Conservation (phyloP, 2,329 filamentous ascomycete species). For the Cladophialophora immunda region DNA sequence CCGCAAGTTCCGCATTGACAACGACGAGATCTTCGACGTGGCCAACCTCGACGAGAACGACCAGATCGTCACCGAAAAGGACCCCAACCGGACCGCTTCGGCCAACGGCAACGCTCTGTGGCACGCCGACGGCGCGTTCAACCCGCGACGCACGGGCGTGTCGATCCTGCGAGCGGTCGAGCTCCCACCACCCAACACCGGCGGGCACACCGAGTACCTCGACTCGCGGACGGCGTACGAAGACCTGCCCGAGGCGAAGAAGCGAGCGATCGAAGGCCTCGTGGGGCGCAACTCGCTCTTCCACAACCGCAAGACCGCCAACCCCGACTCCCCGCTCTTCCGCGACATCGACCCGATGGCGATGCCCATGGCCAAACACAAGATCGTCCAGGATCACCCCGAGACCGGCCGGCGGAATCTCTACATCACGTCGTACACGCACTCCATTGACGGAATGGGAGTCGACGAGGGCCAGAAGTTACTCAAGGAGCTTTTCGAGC, state of each 20-base stretch:
- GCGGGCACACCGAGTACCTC: slow-evolving; percentile 18
- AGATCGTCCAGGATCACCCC: slow-evolving; percentile 12
- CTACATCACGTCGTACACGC: slow-evolving; percentile 18
- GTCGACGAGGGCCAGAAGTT: slow-evolving; percentile 9
- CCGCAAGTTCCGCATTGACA: neutral
- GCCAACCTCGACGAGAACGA: slow-evolving; percentile 15
- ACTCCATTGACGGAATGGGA: slow-evolving; percentile 18
- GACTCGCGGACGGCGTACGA: slow-evolving; percentile 22
- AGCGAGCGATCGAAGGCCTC: slow-evolving; percentile 13
- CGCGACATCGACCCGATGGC: slow-evolving; percentile 11
- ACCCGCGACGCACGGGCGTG: slow-evolving; percentile 10
- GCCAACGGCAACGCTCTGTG: slow-evolving; percentile 16
- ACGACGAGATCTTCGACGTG: slow-evolving; percentile 24
- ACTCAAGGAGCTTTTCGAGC: slow-evolving; percentile 7
- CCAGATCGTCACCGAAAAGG: slow-evolving; percentile 1
- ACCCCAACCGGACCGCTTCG: slow-evolving; percentile 3
- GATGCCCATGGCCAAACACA: slow-evolving; percentile 7
- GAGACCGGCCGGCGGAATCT: slow-evolving; percentile 21
- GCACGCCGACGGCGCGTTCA: slow-evolving; percentile 12
- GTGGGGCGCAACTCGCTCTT: slow-evolving; percentile 16
- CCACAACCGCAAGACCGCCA: slow-evolving; percentile 22
- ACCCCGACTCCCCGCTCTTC: slow-evolving; percentile 15
- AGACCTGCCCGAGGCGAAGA: slow-evolving; percentile 22
- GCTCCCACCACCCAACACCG: slow-evolving; percentile 10
- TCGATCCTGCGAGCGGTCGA: slow-evolving; percentile 16